phyloP scores from a whole-genome alignment of 768 basidiomycete genomes.

The Pleurotus cornucopiae region DNA sequence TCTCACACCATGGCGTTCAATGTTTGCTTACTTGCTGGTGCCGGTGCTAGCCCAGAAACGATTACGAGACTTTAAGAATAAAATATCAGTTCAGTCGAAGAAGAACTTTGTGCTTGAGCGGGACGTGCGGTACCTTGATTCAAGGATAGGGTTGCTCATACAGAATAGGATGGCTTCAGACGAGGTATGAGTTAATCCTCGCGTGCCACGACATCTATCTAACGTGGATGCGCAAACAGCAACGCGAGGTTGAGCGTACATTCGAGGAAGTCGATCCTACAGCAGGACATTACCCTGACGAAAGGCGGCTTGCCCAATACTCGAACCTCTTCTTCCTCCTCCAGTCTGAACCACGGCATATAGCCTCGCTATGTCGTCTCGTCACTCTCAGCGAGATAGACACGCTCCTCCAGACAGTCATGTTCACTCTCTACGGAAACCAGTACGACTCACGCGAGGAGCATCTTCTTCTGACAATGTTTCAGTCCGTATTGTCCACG shows the following conservation, averaged over 20 bases:
- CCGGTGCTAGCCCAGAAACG: conserved; percentile 80
- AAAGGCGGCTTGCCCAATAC: conserved; percentile 90
- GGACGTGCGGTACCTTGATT: conserved; percentile 96
- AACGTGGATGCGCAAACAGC: conserved; percentile 37
- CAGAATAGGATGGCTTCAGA: conserved; percentile 97
- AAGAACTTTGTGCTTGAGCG: conserved; percentile 99
- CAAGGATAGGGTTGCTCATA: conserved; percentile 92
- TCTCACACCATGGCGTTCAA: neutral
- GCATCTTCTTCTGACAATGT: conserved; percentile 97
- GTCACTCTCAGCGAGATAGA: conserved; percentile 96
- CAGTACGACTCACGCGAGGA: conserved; percentile 98
- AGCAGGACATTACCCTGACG: conserved; percentile 91
- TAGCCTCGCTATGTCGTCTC: conserved; percentile 91
- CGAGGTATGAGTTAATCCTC: conserved; percentile 50
- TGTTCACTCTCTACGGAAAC: conserved; percentile 99
- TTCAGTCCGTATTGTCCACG: conserved; percentile 94
- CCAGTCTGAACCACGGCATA: conserved; percentile 95
- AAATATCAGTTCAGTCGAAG: conserved; percentile 97
- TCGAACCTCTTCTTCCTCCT: conserved; percentile 98
- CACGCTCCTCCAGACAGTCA: conserved; percentile 97
- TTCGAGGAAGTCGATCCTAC: conserved; percentile 93
- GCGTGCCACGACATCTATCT: no score
- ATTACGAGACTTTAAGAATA: conserved; percentile 91
- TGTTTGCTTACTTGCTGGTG: conserved; percentile 4
- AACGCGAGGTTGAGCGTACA: conserved; percentile 91